Base-by-base conservation (phyloP, 1,284 basidiomycete species). In the Apiotrichum gamsii region DNA sequence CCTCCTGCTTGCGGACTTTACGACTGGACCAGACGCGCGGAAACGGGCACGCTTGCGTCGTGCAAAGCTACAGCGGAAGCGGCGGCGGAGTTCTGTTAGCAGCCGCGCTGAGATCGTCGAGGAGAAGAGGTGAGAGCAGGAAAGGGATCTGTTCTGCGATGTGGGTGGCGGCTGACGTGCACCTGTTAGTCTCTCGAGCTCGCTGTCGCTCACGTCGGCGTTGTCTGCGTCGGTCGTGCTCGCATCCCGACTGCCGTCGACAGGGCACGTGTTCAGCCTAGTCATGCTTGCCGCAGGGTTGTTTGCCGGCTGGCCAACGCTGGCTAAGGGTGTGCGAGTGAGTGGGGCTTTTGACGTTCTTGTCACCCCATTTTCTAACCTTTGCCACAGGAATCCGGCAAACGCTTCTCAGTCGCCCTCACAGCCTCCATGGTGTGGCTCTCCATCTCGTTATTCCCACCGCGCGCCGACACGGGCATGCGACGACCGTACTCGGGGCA, bases 181-280 rank as follows among this genome's bases (percentile, higher is more conserved):
- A 47, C 28, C 40, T 33, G 54, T 49, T 49, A 93, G 89, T 60
- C 74, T 94, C 39, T 85, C 87, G 14, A 90, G 89, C 20, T 87
- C 94, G 20, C 72, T 98, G 33, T 93, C 90, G 25, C 85, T 94
- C 75, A 97, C 96, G 57, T 93, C 93, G 19, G 90, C 90, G 25
- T 84, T 97, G 47, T 93, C 87, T 29, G 89, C 90, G 5, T 90
- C 87, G 14, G 88, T 96, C 35, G 93, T 98, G 29, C 78, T 98
- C 45, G 91, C 91, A 23, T 96, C 91, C 21, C 83, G 95, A 47
- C 76, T 98, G 28, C 74, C 80, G 20, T 82, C 85, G 52, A 87
- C 93, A 65, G 71, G 84, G 31, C 82, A 89, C 33, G 93, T 96
- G 16, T 98, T 97, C 67, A 84, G 88, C 20, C 78, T 98, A 39